A percentile compares a stretch with the other conserved stretches of the same genome.
These are phyloP conservation scores for Rutstroemia sp. DNA, from an alignment of 2,329 filamentous ascomycete genomes.

Conservation along the genomic window DNA sequence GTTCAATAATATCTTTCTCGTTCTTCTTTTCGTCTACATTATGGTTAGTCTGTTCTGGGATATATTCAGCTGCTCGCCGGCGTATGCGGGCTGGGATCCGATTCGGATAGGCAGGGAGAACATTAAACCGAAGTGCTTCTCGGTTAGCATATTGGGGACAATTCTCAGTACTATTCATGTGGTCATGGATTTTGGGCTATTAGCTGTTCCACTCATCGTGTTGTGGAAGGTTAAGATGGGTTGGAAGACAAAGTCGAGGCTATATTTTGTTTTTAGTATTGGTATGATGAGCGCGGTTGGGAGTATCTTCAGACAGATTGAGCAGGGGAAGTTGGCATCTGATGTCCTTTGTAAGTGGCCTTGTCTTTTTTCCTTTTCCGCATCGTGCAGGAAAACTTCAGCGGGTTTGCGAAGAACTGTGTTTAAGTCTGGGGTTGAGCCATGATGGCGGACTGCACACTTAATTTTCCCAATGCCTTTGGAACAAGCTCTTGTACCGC, in stretches of 20 bases:
- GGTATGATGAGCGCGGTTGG: conserved; percentile 29
- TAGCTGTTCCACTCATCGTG: conserved; percentile 31
- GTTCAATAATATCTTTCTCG: conserved; percentile 27
- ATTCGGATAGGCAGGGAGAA: neutral
- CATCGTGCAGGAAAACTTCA: too few relatives aligned
- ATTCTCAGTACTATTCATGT: conserved; percentile 30
- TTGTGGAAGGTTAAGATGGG: conserved; percentile 31
- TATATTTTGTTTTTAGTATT: conserved; percentile 30
- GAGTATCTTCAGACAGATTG: conserved; percentile 27
- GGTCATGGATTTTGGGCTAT: conserved; percentile 29
- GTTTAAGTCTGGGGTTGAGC: neutral
- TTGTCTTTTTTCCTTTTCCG: neutral
- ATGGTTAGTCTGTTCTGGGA: conserved; percentile 2
- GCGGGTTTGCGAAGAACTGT: too few relatives aligned
- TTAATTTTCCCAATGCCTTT: too few relatives aligned
- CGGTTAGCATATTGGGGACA: conserved; percentile 14
- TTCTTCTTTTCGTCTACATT: neutral
- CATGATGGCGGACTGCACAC: neutral
- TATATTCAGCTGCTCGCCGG: neutral
- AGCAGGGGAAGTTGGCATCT: conserved; percentile 6
- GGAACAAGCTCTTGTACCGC: too few relatives aligned
- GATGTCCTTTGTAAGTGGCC: conserved; percentile 4
- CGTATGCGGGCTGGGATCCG: conserved; percentile 5
- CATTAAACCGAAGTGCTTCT: neutral
- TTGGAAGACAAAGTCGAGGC: conserved; percentile 25